phyloP scores from a whole-genome alignment of 2,329 filamentous ascomycete species.

The Catunica adiposa region DNA sequence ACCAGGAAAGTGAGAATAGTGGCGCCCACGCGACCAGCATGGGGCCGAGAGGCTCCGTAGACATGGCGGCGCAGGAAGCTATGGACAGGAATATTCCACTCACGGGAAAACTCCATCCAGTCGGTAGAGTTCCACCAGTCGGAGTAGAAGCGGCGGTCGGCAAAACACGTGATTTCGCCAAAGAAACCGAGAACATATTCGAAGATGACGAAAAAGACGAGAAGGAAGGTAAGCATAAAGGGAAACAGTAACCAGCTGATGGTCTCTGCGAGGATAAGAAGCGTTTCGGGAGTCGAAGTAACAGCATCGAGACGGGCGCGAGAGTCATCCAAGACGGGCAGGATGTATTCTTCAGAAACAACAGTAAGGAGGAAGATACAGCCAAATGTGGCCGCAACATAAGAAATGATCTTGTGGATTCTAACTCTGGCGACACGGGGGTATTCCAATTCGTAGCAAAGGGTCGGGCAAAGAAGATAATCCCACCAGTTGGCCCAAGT shows the following conservation, averaged over 20 bases:
- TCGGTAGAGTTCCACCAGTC: slow-evolving; percentile 66
- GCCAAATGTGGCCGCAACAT: slow-evolving; percentile 78
- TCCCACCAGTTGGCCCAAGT: slow-evolving; percentile 69
- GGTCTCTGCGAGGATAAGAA: slow-evolving; percentile 71
- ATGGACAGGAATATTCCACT: slow-evolving; percentile 98
- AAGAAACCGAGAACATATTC: slow-evolving; percentile 92
- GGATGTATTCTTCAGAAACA: slow-evolving; percentile 85
- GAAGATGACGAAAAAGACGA: slow-evolving; percentile 96
- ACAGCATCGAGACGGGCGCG: slow-evolving; percentile 27
- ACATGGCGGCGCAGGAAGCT: slow-evolving; percentile 90
- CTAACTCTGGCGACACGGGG: slow-evolving; percentile 60
- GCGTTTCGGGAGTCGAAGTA: slow-evolving; percentile 36
- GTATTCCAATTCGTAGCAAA: slow-evolving; percentile 97
- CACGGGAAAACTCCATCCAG: slow-evolving; percentile 88
- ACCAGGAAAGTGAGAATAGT: slow-evolving; percentile 87
- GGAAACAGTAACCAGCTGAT: slow-evolving; percentile 87
- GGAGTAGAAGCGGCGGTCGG: slow-evolving; percentile 81
- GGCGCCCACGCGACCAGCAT: slow-evolving; percentile 59
- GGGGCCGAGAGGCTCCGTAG: slow-evolving; percentile 64
- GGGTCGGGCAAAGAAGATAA: slow-evolving; percentile 78
- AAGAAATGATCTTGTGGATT: slow-evolving; percentile 68
- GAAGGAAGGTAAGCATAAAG: slow-evolving; percentile 88
- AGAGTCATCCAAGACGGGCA: slow-evolving; percentile 70
- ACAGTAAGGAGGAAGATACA: slow-evolving; percentile 91
- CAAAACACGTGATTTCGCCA: slow-evolving; percentile 85